These are phyloP conservation scores for Aspergillus udagawae DNA, from an alignment of 2,329 filamentous ascomycete species.

Conservation along the genomic window DNA sequence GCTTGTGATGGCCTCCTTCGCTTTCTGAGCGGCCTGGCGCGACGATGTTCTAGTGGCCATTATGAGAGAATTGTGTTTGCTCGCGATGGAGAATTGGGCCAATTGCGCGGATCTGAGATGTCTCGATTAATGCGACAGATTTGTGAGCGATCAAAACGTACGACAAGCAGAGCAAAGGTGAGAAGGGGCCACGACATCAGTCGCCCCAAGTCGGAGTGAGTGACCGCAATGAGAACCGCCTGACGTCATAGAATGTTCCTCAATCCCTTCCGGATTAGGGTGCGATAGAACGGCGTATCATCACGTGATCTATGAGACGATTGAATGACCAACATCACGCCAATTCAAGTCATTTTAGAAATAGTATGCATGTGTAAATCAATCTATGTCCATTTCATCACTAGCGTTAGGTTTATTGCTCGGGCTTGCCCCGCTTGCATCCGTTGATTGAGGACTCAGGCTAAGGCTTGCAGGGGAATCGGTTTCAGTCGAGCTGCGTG, in stretches of 20 bases:
- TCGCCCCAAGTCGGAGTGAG: background rate
- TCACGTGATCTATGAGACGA: background rate
- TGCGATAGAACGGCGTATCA: background rate
- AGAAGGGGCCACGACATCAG: background rate
- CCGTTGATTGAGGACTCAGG: conserved; percentile 18
- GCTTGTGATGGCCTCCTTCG: conserved; percentile 38
- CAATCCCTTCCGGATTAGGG: conserved; percentile 4
- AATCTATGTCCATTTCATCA: conserved; percentile 37
- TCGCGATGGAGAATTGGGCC: background rate
- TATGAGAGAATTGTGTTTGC: conserved; percentile 1
- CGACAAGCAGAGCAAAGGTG: background rate
- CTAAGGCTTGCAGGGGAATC: conserved; percentile 17
- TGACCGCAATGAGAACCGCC: conserved; percentile 14
- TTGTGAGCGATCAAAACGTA: background rate
- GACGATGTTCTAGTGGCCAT: conserved; percentile 39
- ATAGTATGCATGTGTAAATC: conserved; percentile 3
- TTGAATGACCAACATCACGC: background rate
- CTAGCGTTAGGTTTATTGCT: conserved; percentile 8
- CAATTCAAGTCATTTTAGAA: background rate
- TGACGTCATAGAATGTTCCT: conserved; percentile 33
- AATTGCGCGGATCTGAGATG: background rate
- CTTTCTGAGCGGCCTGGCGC: conserved; percentile 42
- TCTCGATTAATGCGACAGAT: background rate
- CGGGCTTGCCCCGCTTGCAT: conserved; percentile 14
- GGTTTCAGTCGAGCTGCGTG: conserved; percentile 12